Evolutionary conservation across 2,329 filamentous ascomycete genomes (phyloP), one percentile per base, ranked within the genome.

Genomic region (Madurella fahalii): DNA sequence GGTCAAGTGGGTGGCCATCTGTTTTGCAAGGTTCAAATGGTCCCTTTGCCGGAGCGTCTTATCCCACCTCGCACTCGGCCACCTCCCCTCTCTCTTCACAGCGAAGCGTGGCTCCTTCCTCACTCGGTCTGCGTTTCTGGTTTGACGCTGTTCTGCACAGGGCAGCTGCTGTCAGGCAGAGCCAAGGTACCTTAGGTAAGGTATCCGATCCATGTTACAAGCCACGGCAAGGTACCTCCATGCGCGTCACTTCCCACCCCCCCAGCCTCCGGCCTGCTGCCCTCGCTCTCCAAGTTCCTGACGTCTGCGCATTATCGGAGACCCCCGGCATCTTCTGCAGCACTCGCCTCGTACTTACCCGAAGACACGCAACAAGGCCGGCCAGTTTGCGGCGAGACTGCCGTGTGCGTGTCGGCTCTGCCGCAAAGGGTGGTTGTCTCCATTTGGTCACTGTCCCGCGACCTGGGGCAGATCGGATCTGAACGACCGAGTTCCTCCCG

Each of bases 401-500:
- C 52, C 52, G 49, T 49, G 39, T 52, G n/a, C 9, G 11, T 12
- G 20, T 20, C 44, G 30, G n/a, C 48, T 25, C 25, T n/a, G 20
- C 40, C 40, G 16, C 50, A 47, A 18, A 31, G 46, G 34, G 46
- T 31, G 18, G 31, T 5, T 41, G 42, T 58, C 52, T 55, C 43
- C 43, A 54, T 57, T 48, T 43, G 45, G 45, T 34, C 47, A 32
- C 40, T 25, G 31, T 37, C 40, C 42, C 39, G 37, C 40, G 16
- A 40, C 48, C 47, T 47, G 51, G 52, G 51, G 45, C 59, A 52
- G 52, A 51, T 54, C 55, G 53, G 58, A 55, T 55, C 45, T 57
- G 52, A 57, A 40, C 49, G 49, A 54, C 58, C 53, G 59, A 58
- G 53, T 49, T 54, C 54, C 47, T 57, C 47, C 50, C 44, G 56